Percentiles rank a stretch among this genome's conserved stretches.
These are phyloP conservation scores for Boeremia lycopersici DNA, from an alignment of 2,329 filamentous ascomycete genomes.

Conservation along the genomic window DNA sequence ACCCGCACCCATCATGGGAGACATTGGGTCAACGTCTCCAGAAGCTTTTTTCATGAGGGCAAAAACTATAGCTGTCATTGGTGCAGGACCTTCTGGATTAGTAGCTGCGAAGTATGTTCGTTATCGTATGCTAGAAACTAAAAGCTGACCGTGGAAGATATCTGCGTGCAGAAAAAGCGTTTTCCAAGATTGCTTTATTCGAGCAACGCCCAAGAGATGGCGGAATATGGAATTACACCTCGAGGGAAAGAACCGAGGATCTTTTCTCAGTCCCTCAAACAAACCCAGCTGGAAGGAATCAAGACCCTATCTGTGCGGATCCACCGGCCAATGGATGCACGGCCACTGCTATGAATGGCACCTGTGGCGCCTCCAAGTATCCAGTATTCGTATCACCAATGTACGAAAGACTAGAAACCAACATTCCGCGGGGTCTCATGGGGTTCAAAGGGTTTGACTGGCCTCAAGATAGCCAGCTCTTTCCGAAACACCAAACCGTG, in stretches of 20 bases:
- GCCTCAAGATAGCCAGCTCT: slow-evolving; percentile 68
- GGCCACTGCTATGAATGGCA: not conserved
- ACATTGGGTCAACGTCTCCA: slow-evolving; percentile 12
- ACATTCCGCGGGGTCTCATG: slow-evolving; percentile 85
- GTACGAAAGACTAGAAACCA: slow-evolving; percentile 83
- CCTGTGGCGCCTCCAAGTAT: slow-evolving; percentile 29
- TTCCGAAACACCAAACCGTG: slow-evolving; percentile 74
- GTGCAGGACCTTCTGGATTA: slow-evolving; percentile 80
- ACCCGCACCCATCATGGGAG: not conserved
- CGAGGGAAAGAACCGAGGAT: slow-evolving; percentile 54
- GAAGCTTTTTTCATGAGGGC: slow-evolving; percentile 48
- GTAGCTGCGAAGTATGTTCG: slow-evolving; percentile 69
- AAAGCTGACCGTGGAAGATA: slow-evolving; percentile 56
- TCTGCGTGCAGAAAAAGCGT: slow-evolving; percentile 72
- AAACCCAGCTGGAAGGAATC: slow-evolving; percentile 64
- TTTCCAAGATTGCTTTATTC: slow-evolving; percentile 74
- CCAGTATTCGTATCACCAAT: slow-evolving; percentile 80
- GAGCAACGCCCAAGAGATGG: slow-evolving; percentile 80
- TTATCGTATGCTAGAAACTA: not conserved
- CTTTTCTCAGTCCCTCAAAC: slow-evolving; percentile 68
- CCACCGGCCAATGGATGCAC: not conserved
- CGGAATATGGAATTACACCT: slow-evolving; percentile 84
- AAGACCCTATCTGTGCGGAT: slow-evolving; percentile 63
- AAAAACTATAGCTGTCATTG: slow-evolving; percentile 74
- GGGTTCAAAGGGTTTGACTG: slow-evolving; percentile 74